phyloP scores from a whole-genome alignment of 257 asterid species.

The Capsicum baccatum region DNA sequence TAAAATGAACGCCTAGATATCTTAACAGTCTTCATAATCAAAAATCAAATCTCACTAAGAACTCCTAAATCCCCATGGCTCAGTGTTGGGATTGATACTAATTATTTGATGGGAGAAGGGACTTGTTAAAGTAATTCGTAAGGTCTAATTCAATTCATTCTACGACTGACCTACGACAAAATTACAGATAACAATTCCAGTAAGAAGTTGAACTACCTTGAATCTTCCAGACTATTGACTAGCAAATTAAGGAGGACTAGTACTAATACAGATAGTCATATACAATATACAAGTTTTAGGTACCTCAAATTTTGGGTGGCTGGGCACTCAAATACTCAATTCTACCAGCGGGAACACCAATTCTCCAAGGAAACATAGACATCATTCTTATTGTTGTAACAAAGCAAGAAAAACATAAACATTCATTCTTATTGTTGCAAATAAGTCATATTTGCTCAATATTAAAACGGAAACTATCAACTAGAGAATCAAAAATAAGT shows the following conservation, averaged over 20 bases:
- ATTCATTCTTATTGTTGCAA: background rate
- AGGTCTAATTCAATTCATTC: background rate
- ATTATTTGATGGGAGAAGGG: constrained; percentile 4
- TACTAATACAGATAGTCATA: background rate
- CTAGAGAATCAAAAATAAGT: background rate
- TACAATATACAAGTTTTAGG: background rate
- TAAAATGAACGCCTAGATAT: background rate
- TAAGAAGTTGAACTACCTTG: constrained; percentile 19
- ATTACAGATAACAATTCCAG: background rate
- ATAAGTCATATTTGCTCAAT: background rate
- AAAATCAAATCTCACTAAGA: constrained; percentile 9
- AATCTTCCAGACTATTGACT: background rate
- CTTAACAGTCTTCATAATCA: background rate
- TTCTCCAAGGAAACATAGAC: background rate
- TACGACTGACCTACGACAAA: background rate
- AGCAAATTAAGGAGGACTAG: constrained; percentile 9
- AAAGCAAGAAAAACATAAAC: background rate
- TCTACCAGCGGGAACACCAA: background rate
- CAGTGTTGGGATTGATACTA: background rate
- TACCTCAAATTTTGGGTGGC: background rate
- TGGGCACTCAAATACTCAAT: constrained; percentile 6
- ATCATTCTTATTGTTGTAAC: background rate
- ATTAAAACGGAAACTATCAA: background rate
- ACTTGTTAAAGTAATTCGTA: background rate
- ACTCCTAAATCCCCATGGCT: background rate